Conservation (phyloP, 768 basidiomycete genomes). For the Boletus tylopilopsis region DNA sequence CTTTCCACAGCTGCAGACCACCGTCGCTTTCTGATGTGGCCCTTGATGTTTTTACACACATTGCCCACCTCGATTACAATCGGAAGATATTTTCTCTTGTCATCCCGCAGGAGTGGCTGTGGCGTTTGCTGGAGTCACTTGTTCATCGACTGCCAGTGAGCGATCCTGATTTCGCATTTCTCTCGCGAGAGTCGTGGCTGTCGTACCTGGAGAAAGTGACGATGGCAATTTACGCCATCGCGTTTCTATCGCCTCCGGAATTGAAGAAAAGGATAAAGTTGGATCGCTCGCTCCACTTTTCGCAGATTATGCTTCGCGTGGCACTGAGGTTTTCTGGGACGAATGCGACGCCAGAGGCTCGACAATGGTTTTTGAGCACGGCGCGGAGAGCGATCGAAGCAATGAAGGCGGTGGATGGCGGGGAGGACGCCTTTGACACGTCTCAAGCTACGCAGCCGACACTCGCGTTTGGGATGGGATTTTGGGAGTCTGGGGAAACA, state of each 20-base stretch:
- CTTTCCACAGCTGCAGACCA: constrained; percentile 45
- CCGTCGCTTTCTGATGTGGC: constrained; percentile 67
- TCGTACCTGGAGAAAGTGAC: constrained; percentile 75
- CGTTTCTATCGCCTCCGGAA: constrained; percentile 75
- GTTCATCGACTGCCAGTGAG: constrained; percentile 81
- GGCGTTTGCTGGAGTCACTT: constrained; percentile 62
- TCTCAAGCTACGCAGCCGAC: constrained; percentile 55
- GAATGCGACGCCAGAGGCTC: constrained; percentile 46
- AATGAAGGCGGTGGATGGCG: constrained; percentile 75
- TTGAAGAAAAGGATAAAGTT: constrained; percentile 69
- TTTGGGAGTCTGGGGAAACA: constrained; percentile 66
- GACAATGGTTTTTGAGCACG: constrained; percentile 49
- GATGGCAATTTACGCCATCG: constrained; percentile 82
- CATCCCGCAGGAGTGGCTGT: constrained; percentile 55
- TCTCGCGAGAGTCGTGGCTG: constrained; percentile 64
- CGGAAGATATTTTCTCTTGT: constrained; percentile 65
- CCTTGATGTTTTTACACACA: constrained; percentile 80
- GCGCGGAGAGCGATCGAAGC: constrained; percentile 70
- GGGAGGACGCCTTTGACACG: constrained; percentile 69
- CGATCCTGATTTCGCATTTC: constrained; percentile 68
- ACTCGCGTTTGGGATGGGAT: constrained; percentile 83
- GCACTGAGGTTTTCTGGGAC: constrained; percentile 57
- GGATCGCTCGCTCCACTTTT: constrained; percentile 64
- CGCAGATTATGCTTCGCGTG: constrained; percentile 66
- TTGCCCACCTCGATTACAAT: constrained; percentile 75